Percentiles rank a stretch among this genome's conserved stretches.
Conservation (phyloP, 2,329 filamentous ascomycete species). For the Nemania sp. region DNA sequence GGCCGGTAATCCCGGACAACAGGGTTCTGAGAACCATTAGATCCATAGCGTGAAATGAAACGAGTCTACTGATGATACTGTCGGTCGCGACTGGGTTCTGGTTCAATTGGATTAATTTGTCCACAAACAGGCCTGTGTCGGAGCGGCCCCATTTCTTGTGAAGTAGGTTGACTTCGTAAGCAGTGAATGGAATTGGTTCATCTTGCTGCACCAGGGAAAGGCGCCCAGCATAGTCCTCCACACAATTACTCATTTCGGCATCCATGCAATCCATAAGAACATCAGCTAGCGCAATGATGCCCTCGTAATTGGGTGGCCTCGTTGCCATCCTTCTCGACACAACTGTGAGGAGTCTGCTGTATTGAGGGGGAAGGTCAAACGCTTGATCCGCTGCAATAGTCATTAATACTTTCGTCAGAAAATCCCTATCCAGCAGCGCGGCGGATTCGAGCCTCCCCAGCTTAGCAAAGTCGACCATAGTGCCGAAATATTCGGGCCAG, state of each 20-base stretch:
- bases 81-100: conserved; percentile 58
- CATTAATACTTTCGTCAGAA: conserved; percentile 61
- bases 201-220: conserved; percentile 41
- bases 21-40: conserved; percentile 58
- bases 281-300: conserved; percentile 56
- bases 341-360: conserved; percentile 57
- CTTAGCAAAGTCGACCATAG: conserved; percentile 68
- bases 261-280: conserved; percentile 51
- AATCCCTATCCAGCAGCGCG: conserved; percentile 63
- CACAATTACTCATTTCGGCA: conserved; percentile 43
- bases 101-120: conserved; percentile 68
- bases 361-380: conserved; percentile 58
- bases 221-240: conserved; percentile 49
- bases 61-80: conserved; percentile 61
- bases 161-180: conserved; percentile 52
- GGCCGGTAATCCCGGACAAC: conserved; percentile 57
- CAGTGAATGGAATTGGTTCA: conserved; percentile 50
- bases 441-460: conserved; percentile 63
- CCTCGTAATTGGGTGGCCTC: conserved; percentile 59
- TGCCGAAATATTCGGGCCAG: conserved; percentile 78
- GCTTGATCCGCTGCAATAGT: conserved; percentile 64
- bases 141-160: conserved; percentile 48
- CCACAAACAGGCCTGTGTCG: conserved; percentile 59
- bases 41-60: conserved; percentile 59
- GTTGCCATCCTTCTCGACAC: conserved; percentile 54